phyloP scores from a whole-genome alignment of 2,329 filamentous ascomycete genomes.

The Aspergillus eucalypticola region DNA sequence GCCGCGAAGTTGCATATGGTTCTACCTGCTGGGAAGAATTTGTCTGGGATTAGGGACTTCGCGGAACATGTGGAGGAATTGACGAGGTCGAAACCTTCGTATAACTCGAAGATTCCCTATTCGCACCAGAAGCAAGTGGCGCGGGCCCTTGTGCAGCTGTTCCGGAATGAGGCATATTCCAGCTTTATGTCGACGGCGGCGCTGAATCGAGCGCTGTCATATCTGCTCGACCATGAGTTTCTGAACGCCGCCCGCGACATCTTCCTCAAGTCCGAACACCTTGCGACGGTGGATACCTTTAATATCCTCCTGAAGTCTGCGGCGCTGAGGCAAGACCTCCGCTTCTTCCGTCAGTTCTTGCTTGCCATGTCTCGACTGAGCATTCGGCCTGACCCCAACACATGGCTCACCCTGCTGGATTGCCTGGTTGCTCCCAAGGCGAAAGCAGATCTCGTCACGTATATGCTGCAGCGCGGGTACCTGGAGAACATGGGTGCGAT shows the following conservation, averaged over 20 bases:
- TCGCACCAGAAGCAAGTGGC: constrained; percentile 20
- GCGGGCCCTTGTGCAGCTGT: constrained; percentile 32
- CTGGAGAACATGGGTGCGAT: constrained; percentile 27
- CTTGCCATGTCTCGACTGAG: constrained; percentile 40
- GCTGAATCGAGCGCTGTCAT: constrained; percentile 44
- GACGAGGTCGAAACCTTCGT: constrained; percentile 27
- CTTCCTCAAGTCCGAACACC: constrained; percentile 37
- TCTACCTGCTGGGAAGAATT: constrained; percentile 11
- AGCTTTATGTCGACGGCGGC: constrained; percentile 42
- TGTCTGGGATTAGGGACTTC: constrained; percentile 37
- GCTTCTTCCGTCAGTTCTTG: constrained; percentile 41
- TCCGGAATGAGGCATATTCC: constrained; percentile 32
- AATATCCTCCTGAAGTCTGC: constrained; percentile 46
- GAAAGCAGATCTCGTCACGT: constrained; percentile 31
- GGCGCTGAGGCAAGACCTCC: constrained; percentile 41
- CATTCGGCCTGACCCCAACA: constrained; percentile 42
- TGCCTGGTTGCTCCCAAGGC: constrained; percentile 28
- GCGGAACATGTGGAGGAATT: constrained; percentile 42
- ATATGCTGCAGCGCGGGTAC: constrained; percentile 36
- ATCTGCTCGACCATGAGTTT: constrained; percentile 36
- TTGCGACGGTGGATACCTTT: constrained; percentile 44
- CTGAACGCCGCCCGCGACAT: constrained; percentile 34
- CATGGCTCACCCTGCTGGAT: constrained; percentile 46
- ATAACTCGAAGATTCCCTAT: constrained; percentile 4
- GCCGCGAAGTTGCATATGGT: constrained; percentile 14